Evolutionary conservation across 805 yeast species (phyloP).

Genomic region (Babjeviella inositovora): DNA sequence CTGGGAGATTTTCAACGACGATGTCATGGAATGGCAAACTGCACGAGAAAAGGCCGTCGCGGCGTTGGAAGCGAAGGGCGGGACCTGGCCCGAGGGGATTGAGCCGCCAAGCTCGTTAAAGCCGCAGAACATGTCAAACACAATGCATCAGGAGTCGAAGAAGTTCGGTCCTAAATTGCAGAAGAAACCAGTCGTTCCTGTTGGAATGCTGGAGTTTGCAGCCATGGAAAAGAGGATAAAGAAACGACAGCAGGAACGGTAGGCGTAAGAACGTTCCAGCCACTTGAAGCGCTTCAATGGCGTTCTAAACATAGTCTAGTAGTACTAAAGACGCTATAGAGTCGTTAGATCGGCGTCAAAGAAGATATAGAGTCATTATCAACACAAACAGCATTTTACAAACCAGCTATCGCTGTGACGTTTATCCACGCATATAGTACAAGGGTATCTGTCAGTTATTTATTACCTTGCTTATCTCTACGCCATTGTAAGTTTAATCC

Average conservation of each 20-base stretch:
- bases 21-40: conserved; percentile 65
- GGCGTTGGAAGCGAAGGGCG: conserved; percentile 16
- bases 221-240: conserved; percentile 61
- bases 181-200: conserved; percentile 37
- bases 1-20: conserved; percentile 88
- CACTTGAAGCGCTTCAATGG: no score
- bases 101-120: conserved; percentile 17
- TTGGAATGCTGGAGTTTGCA: conserved; percentile 68
- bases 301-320: no score
- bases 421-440: no score
- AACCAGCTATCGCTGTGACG: no score
- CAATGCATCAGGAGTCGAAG: conserved; percentile 15
- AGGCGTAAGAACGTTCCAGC: neutral
- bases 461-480: no score
- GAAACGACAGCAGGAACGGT: conserved; percentile 14
- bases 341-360: no score
- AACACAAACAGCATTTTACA: no score
- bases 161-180: no score
- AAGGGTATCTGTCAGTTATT: conserved; percentile 1
- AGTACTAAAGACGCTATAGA: no score
- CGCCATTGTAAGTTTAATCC: no score
- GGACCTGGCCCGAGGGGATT: conserved; percentile 25
- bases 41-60: conserved; percentile 41
- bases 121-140: conserved; percentile 19
- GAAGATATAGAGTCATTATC: no score